Evolutionary conservation across 2,329 filamentous ascomycete species (phyloP).

Genomic region (Aspergillus cejpii): DNA sequence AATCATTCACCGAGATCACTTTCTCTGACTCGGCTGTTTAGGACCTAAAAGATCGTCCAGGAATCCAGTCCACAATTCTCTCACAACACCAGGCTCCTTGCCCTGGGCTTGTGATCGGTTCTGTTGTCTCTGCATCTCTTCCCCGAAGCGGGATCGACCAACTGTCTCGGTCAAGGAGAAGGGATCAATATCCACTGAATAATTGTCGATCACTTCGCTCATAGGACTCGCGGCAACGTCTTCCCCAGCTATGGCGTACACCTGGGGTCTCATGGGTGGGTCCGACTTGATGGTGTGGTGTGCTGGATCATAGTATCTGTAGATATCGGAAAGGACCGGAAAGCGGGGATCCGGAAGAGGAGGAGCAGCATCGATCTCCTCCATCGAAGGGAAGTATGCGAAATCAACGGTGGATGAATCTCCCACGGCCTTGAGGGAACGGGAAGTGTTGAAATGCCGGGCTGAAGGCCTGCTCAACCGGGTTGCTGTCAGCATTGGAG

Average conservation of each 20-base stretch:
- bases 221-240: slow-evolving; percentile 49
- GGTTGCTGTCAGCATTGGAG: slow-evolving; percentile 14
- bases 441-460: slow-evolving; percentile 58
- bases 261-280: slow-evolving; percentile 50
- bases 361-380: slow-evolving; percentile 36
- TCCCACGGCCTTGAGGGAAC: slow-evolving; percentile 49
- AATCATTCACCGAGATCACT: slow-evolving; percentile 11
- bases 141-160: slow-evolving; percentile 33
- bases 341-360: slow-evolving; percentile 40
- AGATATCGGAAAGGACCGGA: slow-evolving; percentile 45
- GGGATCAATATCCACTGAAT: slow-evolving; percentile 51
- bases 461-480: slow-evolving; percentile 48
- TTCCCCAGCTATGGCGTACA: slow-evolving; percentile 47
- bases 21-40: slow-evolving; percentile 21
- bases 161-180: slow-evolving; percentile 51
- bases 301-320: slow-evolving; percentile 24
- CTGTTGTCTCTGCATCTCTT: slow-evolving; percentile 33
- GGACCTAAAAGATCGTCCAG: slow-evolving; percentile 36
- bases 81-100: slow-evolving; percentile 26
- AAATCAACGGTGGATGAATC: slow-evolving; percentile 59
- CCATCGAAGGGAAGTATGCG: slow-evolving; percentile 52
- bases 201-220: slow-evolving; percentile 53
- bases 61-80: slow-evolving; percentile 34
- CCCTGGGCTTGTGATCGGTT: slow-evolving; percentile 16
- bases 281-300: slow-evolving; percentile 10